These are phyloP conservation scores for Rutstroemia sp. DNA, from an alignment of 2,329 filamentous ascomycete genomes.

Conservation along the genomic window DNA sequence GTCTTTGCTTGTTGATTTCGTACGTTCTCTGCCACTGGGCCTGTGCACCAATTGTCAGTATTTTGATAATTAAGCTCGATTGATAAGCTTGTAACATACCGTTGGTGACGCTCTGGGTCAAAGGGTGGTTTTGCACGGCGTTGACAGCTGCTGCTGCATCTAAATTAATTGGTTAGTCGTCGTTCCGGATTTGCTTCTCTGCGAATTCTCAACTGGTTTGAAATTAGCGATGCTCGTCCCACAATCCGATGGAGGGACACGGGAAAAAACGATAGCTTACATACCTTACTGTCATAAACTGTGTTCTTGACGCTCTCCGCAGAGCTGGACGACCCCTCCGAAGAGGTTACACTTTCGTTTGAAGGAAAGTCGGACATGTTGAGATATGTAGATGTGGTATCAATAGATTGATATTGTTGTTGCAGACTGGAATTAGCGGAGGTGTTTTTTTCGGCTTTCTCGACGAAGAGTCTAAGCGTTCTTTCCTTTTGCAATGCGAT, in stretches of 20 bases:
- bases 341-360: not conserved
- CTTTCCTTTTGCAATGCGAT: not conserved
- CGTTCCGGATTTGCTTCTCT: not conserved
- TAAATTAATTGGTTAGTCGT: constrained; percentile 19
- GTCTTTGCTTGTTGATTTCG: constrained; percentile 50
- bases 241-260: not conserved
- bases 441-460: not conserved
- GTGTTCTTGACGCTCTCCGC: constrained; percentile 9
- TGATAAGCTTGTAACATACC: constrained; percentile 19
- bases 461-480: not conserved
- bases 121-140: constrained; percentile 27
- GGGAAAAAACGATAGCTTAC: not conserved
- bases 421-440: not conserved
- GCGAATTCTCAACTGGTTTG: constrained; percentile 1
- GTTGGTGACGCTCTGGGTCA: constrained; percentile 27
- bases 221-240: not conserved
- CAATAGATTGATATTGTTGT: not conserved
- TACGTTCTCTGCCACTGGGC: constrained; percentile 52
- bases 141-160: constrained; percentile 27
- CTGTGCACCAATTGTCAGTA: constrained; percentile 30
- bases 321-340: not conserved
- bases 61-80: not conserved
- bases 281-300: constrained; percentile 9
- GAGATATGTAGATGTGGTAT: not conserved
- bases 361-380: constrained; percentile 8